Base-by-base conservation (phyloP, 257 asterid species). In the Catharanthus roseus region DNA sequence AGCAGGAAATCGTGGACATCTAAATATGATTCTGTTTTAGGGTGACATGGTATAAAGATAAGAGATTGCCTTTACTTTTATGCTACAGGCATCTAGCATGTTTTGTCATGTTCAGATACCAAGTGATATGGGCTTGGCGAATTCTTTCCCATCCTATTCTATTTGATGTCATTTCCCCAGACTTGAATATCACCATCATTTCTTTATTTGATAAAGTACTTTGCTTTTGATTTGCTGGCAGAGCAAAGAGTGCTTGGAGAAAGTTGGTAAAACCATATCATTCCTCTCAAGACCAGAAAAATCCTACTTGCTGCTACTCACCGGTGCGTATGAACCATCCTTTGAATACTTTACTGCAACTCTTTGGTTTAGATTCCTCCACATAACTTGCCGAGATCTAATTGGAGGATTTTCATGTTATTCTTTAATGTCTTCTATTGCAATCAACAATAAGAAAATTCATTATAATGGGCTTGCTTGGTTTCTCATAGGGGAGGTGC, bases 221-320 rank as follows among this genome's bases (percentile, higher is more conserved):
- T 29, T 1, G 51, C 31, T 39, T 23, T 45, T 81, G 77, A 45
- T 73, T 78, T 76, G 56, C 65, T 70, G 75, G 65, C 95, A 95
- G 97, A 91, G 97, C 90, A 83, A 80, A 87, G 99, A 91, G 84
- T 95, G 97, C 86, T 83, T 95, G 89, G 97, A 88, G 88, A 93
- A 91, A 83, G 87, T 89, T 73, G 84, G 90, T 50, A 85, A 88
- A 79, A 89, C 99, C 50, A 83, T 95, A 61, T 81, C 80, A 69
- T 88, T 81, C 77, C 90, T 95, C 75, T 67, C 78, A 50, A 82
- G 67, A 77, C 86, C 92, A 2, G 97, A 86, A 71, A 82, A 83
- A 75, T 75, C 87, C 24, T 80, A 79, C 77, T 28, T 86, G 75
- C 86, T 93, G 67, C 82, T 93, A 72, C 97, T 95, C 79, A 91